These are phyloP conservation scores for Choanephora cucurbitarum DNA, from an alignment of 371 early-diverging fungal species.

Conservation along the genomic window DNA sequence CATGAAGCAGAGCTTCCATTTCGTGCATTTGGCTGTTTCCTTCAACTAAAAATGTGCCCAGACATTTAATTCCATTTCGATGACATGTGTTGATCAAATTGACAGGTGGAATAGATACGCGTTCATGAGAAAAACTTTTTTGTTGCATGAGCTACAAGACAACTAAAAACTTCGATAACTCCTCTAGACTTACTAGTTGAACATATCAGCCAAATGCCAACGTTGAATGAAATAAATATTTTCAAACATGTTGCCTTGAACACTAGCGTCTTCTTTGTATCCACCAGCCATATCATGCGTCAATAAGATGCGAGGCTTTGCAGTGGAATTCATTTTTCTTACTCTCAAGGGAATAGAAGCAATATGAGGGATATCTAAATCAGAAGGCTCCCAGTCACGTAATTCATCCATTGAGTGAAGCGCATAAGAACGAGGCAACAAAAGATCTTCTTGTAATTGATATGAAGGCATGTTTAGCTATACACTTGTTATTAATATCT, in stretches of 20 bases:
- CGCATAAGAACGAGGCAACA: conserved; percentile 7
- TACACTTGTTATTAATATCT: too few species aligned
- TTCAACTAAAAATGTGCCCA: conserved; percentile 60
- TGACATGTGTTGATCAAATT: conserved; percentile 68
- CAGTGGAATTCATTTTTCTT: not conserved
- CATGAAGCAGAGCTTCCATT: conserved; percentile 47
- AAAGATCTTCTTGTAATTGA: conserved; percentile 9
- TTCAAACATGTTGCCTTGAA: conserved; percentile 54
- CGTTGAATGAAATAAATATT: conserved; percentile 50
- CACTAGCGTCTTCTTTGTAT: conserved; percentile 52
- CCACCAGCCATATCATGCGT: conserved; percentile 70
- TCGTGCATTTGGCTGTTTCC: conserved; percentile 41
- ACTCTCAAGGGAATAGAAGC: conserved; percentile 13
- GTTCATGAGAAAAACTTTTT: conserved; percentile 55
- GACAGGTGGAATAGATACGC: conserved; percentile 63
- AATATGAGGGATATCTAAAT: conserved; percentile 7
- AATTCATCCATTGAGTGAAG: conserved; percentile 15
- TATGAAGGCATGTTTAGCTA: conserved; percentile 16
- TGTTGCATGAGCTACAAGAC: not conserved
- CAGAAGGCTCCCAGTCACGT: conserved; percentile 8
- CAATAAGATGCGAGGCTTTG: conserved; percentile 14
- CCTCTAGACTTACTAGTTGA: conserved; percentile 47
- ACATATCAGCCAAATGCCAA: conserved; percentile 63
- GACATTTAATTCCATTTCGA: conserved; percentile 55
- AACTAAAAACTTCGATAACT: too few species aligned